Evolutionary conservation across 805 yeast species (phyloP).

Genomic region (Saturnispora diversa): DNA sequence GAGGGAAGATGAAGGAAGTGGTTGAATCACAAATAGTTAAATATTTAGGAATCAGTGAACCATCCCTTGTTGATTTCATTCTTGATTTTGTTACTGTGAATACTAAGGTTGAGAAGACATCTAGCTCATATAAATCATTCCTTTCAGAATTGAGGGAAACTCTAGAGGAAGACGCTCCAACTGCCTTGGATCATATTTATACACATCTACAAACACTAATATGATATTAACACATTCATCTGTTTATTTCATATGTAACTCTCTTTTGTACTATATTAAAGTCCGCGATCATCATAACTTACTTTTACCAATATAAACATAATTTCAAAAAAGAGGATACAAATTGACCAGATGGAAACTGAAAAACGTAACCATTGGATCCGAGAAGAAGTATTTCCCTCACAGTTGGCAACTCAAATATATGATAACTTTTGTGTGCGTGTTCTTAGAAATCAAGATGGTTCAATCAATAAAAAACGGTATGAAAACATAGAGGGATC

Average conservation of each 20-base stretch:
- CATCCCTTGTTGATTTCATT: conserved; percentile 39
- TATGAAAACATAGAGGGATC: conserved; percentile 10
- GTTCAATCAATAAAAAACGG: conserved; percentile 12
- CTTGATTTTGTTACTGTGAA: conserved; percentile 32
- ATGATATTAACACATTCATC: no score
- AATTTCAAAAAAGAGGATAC: neutral
- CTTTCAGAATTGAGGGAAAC: conserved; percentile 41
- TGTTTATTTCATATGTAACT: no score
- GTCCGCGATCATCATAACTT: neutral
- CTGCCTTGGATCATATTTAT: conserved; percentile 18
- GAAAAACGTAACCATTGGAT: conserved; percentile 7
- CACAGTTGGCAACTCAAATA: conserved; percentile 17
- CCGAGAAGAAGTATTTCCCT: conserved; percentile 23
- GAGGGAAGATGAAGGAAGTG: conserved; percentile 16
- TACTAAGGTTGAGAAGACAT: conserved; percentile 22
- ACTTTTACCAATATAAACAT: neutral
- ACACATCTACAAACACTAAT: conserved; percentile 6
- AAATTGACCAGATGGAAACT: neutral
- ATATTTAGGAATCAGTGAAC: conserved; percentile 46
- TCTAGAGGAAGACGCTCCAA: conserved; percentile 37
- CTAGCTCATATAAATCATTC: conserved; percentile 30
- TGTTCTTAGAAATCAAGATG: conserved; percentile 7
- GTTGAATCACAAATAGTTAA: conserved; percentile 41
- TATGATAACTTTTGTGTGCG: conserved; percentile 21
- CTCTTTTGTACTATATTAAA: no score